A percentile compares a stretch with the other conserved stretches of the same genome.
Evolutionary conservation across 2,329 filamentous ascomycete genomes (phyloP).

Genomic region (Fusarium brachygibbosum): DNA sequence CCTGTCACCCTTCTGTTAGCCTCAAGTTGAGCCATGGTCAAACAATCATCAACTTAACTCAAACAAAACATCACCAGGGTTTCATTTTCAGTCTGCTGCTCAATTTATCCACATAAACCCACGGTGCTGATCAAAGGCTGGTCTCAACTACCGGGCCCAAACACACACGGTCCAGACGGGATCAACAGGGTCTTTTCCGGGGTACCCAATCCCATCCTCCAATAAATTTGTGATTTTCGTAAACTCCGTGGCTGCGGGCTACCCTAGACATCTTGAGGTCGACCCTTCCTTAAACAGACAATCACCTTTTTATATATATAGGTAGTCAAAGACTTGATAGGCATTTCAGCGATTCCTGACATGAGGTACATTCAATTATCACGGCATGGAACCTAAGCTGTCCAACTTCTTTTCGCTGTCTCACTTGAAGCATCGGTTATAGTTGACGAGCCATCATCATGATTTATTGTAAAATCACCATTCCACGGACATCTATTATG

Average conservation of each 20-base stretch:
- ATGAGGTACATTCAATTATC: neutral
- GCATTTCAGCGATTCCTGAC: neutral
- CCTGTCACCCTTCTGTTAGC: neutral
- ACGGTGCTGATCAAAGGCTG: constrained; percentile 7
- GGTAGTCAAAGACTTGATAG: neutral
- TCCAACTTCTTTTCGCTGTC: neutral
- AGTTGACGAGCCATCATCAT: neutral
- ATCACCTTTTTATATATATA: neutral
- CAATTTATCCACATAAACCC: constrained; percentile 16
- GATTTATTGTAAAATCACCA: neutral
- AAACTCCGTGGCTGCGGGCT: neutral
- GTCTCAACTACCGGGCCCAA: constrained; percentile 21
- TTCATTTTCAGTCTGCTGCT: neutral
- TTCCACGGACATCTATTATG: neutral
- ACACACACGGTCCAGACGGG: neutral
- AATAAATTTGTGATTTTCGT: neutral
- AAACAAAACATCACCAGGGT: neutral
- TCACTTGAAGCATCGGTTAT: too few relatives aligned
- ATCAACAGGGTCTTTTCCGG: constrained; percentile 25
- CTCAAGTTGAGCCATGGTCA: neutral
- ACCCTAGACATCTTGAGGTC: too few relatives aligned
- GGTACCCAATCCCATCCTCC: neutral
- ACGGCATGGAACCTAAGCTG: neutral
- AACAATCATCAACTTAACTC: constrained; percentile 1
- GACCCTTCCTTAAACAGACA: neutral